Evolutionary conservation across 2,329 filamentous ascomycete species (phyloP), one percentile per base, ranked within the genome.

Genomic region (Hypomyces rosellus): DNA sequence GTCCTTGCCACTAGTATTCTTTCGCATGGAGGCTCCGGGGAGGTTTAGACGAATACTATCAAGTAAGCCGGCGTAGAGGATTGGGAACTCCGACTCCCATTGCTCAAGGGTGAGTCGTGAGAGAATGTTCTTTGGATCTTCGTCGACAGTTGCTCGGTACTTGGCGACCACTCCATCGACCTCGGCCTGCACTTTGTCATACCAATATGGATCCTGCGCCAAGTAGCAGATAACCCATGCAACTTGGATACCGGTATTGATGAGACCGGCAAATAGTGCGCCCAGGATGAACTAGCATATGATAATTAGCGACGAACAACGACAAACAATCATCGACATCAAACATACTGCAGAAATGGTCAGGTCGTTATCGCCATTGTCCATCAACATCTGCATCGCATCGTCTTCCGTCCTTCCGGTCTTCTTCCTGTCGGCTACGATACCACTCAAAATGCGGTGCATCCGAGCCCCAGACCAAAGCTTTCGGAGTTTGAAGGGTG

Each of bases 231-330:
- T 60, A 53, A 81, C 64, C 70, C 74, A 81, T 2, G 73, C 72
- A 1, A 75, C 73, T 55, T 78, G 81, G 59, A 79, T 72, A 37
- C 77, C 77, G 20, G 67, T 76, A 62, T 82, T 82, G n/a, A 81
- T 55, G 34, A 77, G 65, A n/a, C 78, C 78, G 1, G 78, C 78
- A 58, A 78, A 80, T 3, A 83, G 63, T 0, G 75, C 66, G 12
- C 73, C 72, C n/a, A 81, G 64, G 34, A 79, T 67, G 61, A 81
- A 79, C 66, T 74, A 20, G 2, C n/a, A 5, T 6, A 18, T 1
- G 1, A 3, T 37, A 9, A 49, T 48, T 22, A 22, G 18, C 5
- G 37, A 22, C 13, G 7, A 4, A 5, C 11, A 42, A 22, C 18
- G 3, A 8, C 16, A 30, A 15, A 14, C n/a, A 16, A 9, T 34